Base-by-base conservation (phyloP, 108 stramenopile species). In the Cyclotella kingstonii region DNA sequence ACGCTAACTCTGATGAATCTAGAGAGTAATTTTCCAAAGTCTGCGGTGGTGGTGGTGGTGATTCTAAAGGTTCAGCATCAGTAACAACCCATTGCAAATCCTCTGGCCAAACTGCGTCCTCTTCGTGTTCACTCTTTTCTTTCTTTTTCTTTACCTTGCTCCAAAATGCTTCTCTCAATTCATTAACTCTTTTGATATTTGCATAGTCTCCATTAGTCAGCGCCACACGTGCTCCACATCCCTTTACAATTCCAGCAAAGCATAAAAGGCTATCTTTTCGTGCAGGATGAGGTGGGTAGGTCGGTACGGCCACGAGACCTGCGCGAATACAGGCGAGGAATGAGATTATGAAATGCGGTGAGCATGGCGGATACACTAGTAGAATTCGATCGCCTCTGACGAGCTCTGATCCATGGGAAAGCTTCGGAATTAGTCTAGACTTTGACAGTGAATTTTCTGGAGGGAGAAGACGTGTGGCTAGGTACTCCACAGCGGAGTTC, bases 241-340 rank as follows among this genome's bases (percentile, higher is more conserved):
- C 81, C 21, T 69, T 68, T 12, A 71, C 75, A 63, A 97, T 94
- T 50, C 71, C 70, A 11, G 70, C 51, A 64, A 98, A 98, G 75
- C 88, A 73, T n/a, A 70, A 56, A 12, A 89, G 38, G 22, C 88
- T 90, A 45, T 87, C 85, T 35, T 81, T 77, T 7, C 90, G 72
- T 7, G 78, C 54, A 14, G 96, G 97, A 58, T 96, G 85, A 9
- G 97, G 97, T n/a, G 97, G 97, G 69, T 96, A 98, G 35, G 95
- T 94, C 10, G 96, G 96, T 2, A 97, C 96, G 0, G 94, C 94
- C 15, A 96, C 82, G 23, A 94, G 48, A 19, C 91, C 88, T 6
- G 86, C 84, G 41, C 93, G 89, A 50, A 98, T 76, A 73, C 97
- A 98, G 3, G 97, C 97, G 19, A 99, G 56, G 66, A 99, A 98